Conservation (phyloP, 805 yeast species). For the Candida hispaniensis region DNA sequence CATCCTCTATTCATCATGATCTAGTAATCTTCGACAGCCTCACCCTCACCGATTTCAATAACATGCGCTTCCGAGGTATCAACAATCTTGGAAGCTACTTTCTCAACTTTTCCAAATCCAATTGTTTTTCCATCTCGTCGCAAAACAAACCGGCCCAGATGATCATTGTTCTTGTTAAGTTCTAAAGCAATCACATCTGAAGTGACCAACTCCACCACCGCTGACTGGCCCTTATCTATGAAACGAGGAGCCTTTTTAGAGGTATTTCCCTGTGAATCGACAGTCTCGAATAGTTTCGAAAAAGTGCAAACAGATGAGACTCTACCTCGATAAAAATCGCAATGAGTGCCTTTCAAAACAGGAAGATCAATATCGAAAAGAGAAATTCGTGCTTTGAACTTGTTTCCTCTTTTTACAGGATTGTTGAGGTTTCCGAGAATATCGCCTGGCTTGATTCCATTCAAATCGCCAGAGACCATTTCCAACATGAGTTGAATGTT, state of each 20-base stretch:
- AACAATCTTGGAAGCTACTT: conserved; percentile 10
- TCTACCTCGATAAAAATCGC: conserved; percentile 68
- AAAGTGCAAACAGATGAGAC: conserved; percentile 61
- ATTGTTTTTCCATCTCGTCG: conserved; percentile 60
- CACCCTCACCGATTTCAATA: conserved; percentile 12
- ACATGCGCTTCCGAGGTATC: conserved; percentile 10
- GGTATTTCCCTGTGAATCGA: conserved; percentile 28
- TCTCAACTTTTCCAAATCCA: conserved; percentile 48
- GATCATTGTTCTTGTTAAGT: conserved; percentile 37
- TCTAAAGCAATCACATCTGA: conserved; percentile 43
- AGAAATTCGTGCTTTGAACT: conserved; percentile 45
- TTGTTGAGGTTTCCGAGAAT: conserved; percentile 43
- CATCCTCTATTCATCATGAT: too few relatives aligned
- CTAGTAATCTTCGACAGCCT: conserved; percentile 7
- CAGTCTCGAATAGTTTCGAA: conserved; percentile 33
- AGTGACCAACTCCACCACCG: conserved; percentile 46
- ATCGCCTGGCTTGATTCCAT: conserved; percentile 54
- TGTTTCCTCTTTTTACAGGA: conserved; percentile 38
- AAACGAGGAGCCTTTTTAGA: conserved; percentile 42
- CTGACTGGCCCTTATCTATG: conserved; percentile 48
- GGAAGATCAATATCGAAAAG: conserved; percentile 65
- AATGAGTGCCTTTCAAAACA: conserved; percentile 65
- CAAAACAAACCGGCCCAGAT: conserved; percentile 56
- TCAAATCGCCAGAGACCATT: conserved; percentile 32
- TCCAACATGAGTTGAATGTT: conserved; percentile 48